phyloP scores from a whole-genome alignment of 2,329 filamentous ascomycete species.

The Fusarium sp. region DNA sequence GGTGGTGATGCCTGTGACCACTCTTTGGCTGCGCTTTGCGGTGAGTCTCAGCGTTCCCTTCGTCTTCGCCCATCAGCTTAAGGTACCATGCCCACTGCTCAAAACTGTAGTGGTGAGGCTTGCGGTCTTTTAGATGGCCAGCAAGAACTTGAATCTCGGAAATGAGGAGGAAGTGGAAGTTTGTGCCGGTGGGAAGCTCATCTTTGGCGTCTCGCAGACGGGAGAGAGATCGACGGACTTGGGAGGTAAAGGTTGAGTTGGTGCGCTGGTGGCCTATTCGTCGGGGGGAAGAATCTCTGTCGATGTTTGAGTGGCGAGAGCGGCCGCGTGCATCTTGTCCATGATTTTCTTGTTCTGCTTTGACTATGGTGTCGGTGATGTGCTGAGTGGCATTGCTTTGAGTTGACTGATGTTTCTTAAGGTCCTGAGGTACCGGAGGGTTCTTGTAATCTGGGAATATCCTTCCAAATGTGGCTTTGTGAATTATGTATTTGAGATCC shows the following conservation, averaged over 20 bases:
- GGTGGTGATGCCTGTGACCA: slow-evolving; percentile 22
- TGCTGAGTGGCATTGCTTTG: not conserved
- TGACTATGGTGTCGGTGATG: slow-evolving; percentile 2
- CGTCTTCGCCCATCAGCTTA: slow-evolving; percentile 77
- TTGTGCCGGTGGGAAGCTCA: slow-evolving; percentile 55
- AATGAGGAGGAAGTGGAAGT: slow-evolving; percentile 74
- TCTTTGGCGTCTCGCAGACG: slow-evolving; percentile 50
- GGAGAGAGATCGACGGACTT: slow-evolving; percentile 50
- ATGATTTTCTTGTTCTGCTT: slow-evolving; percentile 15
- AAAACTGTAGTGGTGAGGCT: slow-evolving; percentile 76
- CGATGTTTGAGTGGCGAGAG: not conserved
- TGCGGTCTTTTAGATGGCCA: slow-evolving; percentile 66
- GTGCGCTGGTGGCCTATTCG: slow-evolving; percentile 32
- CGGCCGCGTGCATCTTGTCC: slow-evolving; percentile 19
- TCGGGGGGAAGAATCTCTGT: not conserved
- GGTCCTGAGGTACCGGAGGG: not conserved
- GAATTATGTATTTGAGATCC: slow-evolving; percentile 57
- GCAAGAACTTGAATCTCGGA: slow-evolving; percentile 76
- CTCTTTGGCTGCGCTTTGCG: slow-evolving; percentile 49
- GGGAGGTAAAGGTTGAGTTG: slow-evolving; percentile 45
- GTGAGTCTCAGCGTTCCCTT: slow-evolving; percentile 62
- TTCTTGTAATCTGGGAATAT: slow-evolving; percentile 47
- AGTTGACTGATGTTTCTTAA: not conserved
- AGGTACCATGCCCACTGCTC: slow-evolving; percentile 91
- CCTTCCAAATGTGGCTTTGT: slow-evolving; percentile 55